A percentile compares a stretch with the other conserved stretches of the same genome.
These are phyloP conservation scores for Nepenthes gracilis DNA, from an alignment of 148 eudicot species.

Conservation along the genomic window DNA sequence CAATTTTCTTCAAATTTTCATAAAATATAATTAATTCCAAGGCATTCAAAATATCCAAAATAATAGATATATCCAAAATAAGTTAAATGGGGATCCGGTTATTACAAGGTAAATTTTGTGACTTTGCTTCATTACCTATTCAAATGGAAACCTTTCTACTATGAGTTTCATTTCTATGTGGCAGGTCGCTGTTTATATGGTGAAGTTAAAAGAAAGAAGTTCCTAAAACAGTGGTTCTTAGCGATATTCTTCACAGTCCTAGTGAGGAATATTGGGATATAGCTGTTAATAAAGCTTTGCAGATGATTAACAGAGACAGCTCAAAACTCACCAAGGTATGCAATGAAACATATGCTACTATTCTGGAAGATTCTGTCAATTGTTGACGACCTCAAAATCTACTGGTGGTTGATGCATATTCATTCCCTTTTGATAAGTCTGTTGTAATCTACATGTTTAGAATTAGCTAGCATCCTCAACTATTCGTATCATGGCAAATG, in stretches of 20 bases:
- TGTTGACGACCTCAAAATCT: not conserved
- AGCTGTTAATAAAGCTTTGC: conserved; percentile 63
- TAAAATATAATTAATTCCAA: too few relatives aligned
- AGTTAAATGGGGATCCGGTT: too few relatives aligned
- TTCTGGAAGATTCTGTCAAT: not conserved
- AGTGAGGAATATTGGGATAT: conserved; percentile 48
- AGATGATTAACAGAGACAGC: conserved; percentile 45
- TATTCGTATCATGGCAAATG: too few relatives aligned
- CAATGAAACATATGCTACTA: not conserved
- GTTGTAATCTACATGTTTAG: too few relatives aligned
- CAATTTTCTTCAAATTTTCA: too few relatives aligned
- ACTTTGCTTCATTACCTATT: not conserved
- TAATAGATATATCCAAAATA: too few relatives aligned
- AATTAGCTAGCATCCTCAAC: too few relatives aligned
- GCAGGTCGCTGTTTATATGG: conserved; percentile 46
- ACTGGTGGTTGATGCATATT: too few relatives aligned
- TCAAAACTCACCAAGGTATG: conserved; percentile 70
- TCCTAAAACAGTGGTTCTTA: conserved; percentile 28
- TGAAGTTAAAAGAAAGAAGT: conserved; percentile 23
- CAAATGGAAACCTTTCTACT: not conserved
- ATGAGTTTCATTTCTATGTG: conserved; percentile 12
- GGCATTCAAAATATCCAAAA: too few relatives aligned
- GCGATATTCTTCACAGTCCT: conserved; percentile 42
- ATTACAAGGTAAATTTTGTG: conserved; percentile 23
- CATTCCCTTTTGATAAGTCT: too few relatives aligned